Conservation (phyloP, 225 moss, liverwort and hornwort species). For the Lunularia cruciata region DNA sequence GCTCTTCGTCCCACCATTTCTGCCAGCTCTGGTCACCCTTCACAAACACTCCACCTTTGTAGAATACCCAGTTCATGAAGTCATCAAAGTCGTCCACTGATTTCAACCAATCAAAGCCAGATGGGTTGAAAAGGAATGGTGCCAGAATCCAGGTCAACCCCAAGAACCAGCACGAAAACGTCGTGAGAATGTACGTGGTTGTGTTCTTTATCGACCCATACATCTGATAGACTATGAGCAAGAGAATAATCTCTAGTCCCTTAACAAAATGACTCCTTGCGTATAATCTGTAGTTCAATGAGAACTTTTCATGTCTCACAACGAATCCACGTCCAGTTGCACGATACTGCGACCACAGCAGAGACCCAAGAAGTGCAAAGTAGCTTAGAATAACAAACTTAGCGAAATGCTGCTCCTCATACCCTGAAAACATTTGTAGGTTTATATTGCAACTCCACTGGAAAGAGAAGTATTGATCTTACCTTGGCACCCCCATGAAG, state of each 20-base stretch:
- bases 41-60: conserved; percentile 82
- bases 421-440: too few species aligned
- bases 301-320: conserved; percentile 86
- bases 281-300: conserved; percentile 77
- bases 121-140: conserved; percentile 97
- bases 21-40: conserved; percentile 71
- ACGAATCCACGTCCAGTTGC: conserved; percentile 99
- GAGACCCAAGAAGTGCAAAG: background rate
- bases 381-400: too few species aligned
- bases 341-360: conserved; percentile 61
- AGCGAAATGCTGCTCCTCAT: too few species aligned
- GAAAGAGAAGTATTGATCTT: conserved; percentile 19
- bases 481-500: conserved; percentile 98
- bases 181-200: conserved; percentile 67
- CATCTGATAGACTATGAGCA: conserved; percentile 74
- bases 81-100: conserved; percentile 91
- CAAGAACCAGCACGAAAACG: conserved; percentile 94
- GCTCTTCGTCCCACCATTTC: conserved; percentile 91
- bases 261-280: conserved; percentile 92
- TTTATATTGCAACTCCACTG: too few species aligned
- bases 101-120: conserved; percentile 98
- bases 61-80: conserved; percentile 87
- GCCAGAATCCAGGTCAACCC: conserved; percentile 84
- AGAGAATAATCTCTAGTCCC: conserved; percentile 78
- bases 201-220: conserved; percentile 65